Conservation (phyloP, 2,329 filamentous ascomycete species). For the Xylaria multiplex region DNA sequence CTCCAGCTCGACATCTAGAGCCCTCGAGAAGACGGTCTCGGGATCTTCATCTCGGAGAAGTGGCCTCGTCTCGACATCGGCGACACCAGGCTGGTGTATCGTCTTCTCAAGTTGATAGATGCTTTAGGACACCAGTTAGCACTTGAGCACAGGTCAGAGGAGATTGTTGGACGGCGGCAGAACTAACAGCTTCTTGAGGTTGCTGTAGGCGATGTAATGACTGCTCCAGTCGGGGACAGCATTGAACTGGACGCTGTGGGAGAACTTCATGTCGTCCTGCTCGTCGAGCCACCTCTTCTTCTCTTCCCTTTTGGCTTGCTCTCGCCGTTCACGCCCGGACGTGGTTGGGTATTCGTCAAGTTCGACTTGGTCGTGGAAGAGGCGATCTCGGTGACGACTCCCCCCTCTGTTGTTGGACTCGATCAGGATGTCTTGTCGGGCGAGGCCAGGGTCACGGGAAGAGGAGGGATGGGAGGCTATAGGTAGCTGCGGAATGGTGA, state of each 20-base stretch:
- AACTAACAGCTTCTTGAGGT: constrained; percentile 96
- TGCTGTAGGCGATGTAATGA: constrained; percentile 98
- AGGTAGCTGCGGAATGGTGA: constrained; percentile 45
- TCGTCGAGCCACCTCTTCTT: constrained; percentile 78
- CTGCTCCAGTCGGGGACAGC: constrained; percentile 99
- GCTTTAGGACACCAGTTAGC: constrained; percentile 56
- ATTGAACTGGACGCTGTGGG: constrained; percentile 99
- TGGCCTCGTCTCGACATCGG: constrained; percentile 86
- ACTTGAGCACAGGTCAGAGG: neutral
- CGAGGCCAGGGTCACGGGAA: constrained; percentile 41
- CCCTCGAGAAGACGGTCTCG: constrained; percentile 81
- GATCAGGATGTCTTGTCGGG: constrained; percentile 39
- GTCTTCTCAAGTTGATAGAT: constrained; percentile 96
- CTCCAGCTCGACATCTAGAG: constrained; percentile 88
- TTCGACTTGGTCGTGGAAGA: constrained; percentile 40
- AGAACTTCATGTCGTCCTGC: constrained; percentile 97
- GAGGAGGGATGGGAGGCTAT: constrained; percentile 46
- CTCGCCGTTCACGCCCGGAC: constrained; percentile 42
- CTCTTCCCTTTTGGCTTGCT: constrained; percentile 61
- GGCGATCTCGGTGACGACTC: constrained; percentile 36
- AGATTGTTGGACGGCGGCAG: neutral
- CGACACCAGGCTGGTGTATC: constrained; percentile 68
- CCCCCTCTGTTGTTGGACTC: constrained; percentile 45
- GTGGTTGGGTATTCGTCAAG: constrained; percentile 52
- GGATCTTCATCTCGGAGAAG: constrained; percentile 79